Percentiles rank a stretch among this genome's conserved stretches.
Conservation (phyloP, 768 basidiomycete species). For the Serendipita sp. region DNA sequence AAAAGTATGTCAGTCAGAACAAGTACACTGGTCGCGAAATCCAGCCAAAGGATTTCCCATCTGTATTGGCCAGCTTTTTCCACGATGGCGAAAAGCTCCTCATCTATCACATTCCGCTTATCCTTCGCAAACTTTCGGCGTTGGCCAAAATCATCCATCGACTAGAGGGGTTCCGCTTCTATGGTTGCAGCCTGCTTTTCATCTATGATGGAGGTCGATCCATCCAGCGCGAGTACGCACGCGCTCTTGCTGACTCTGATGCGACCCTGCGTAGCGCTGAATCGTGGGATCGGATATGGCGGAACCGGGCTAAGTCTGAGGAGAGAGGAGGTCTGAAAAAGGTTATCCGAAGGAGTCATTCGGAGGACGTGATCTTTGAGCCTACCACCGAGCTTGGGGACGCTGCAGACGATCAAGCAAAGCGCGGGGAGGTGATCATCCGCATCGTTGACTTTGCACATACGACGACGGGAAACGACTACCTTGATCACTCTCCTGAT, state of each 20-base stretch:
- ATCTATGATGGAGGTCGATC: constrained; percentile 95
- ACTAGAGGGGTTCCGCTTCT: constrained; percentile 92
- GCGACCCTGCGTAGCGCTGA: constrained; percentile 1
- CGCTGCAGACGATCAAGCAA: constrained; percentile 49
- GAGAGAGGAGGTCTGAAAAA: constrained; percentile 17
- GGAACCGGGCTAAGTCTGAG: constrained; percentile 20
- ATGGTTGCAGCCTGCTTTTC: constrained; percentile 89
- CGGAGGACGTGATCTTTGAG: constrained; percentile 62
- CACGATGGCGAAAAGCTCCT: constrained; percentile 70
- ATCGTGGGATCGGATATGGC: neutral
- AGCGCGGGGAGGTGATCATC: constrained; percentile 84
- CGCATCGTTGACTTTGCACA: constrained; percentile 98
- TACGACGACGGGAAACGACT: constrained; percentile 90
- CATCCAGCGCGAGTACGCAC: constrained; percentile 59
- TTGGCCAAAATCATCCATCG: constrained; percentile 81
- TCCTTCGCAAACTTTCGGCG: constrained; percentile 86
- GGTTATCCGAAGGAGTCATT: constrained; percentile 54
- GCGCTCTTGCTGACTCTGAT: constrained; percentile 40
- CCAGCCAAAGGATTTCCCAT: constrained; percentile 67
- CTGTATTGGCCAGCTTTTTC: constrained; percentile 69
- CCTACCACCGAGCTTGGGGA: constrained; percentile 19
- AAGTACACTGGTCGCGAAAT: constrained; percentile 94
- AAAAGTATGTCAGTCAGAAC: constrained; percentile 83
- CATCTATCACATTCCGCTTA: constrained; percentile 78
- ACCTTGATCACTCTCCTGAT: constrained; percentile 46